Base-by-base conservation (phyloP, 176 grass and related monocot genomes). In the Poa annua region DNA sequence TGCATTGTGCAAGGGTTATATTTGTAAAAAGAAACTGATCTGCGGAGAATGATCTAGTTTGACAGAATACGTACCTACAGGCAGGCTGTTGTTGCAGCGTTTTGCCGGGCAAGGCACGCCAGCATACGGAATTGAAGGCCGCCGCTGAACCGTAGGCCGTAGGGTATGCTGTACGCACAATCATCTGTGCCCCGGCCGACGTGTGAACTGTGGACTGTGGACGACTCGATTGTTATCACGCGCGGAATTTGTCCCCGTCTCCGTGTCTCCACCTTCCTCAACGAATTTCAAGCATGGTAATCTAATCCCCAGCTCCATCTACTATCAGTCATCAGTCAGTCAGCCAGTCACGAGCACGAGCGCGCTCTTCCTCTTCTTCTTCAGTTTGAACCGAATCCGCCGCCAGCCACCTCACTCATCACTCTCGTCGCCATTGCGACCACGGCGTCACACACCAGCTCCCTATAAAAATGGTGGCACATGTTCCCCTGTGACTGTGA, bases 381-480 rank as follows among this genome's bases (percentile, higher is more conserved):
- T 13, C 41, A 25, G 36, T 83, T 83, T 62, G 70, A 75, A 74
- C 41, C 38, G 4, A 48, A 22, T 38, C 74, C 74, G 74, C 74
- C 74, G 32, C 51, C 74, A 26, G 33, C 36, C 7, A 7, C 38
- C 22, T 25, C 45, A 47, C 9, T 4, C 8, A 1, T 4, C 8
- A 1, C 19, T 11, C 11, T 3, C 47, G 13, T 49, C 69, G 69
- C 41, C 69, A 72, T 72, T 2, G 42, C 69, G 3, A 45, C 3
- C 69, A 72, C 69, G 69, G 69, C 69, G 69, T 69, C 29, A 29
- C 29, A 1, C 64, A 13, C 2, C 19, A 45, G 5, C 39, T 42
- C n/a, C 39, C 69, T 72, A 26, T 48, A 72, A 70, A 70, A 44
- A 70, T 70, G 66, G 66, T 70, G 66, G 66, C 62, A 41, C 66